Conservation (phyloP, 2,329 filamentous ascomycete species). For the Pseudofabraea citricarpa region DNA sequence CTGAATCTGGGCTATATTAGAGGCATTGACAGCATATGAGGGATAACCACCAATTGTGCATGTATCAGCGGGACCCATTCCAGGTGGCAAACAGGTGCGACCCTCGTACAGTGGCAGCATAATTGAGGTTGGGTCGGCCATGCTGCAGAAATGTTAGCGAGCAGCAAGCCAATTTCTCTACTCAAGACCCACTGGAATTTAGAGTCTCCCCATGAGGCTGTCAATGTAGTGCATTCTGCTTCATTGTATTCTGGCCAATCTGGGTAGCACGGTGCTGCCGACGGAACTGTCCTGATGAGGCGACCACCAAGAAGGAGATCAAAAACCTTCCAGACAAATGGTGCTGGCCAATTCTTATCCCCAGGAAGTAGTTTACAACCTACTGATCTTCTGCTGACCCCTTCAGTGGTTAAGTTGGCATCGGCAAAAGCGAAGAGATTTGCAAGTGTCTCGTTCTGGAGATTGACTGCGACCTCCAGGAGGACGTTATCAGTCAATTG, state of each 20-base stretch:
- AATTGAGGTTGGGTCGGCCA: slow-evolving; percentile 36
- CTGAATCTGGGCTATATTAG: slow-evolving; percentile 14
- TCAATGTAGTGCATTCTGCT: slow-evolving; percentile 28
- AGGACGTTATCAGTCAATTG: slow-evolving; percentile 17
- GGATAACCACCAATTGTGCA: slow-evolving; percentile 16
- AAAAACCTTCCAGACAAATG: slow-evolving; percentile 38
- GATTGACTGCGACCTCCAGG: not conserved
- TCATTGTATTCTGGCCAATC: slow-evolving; percentile 25
- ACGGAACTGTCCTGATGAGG: slow-evolving; percentile 38
- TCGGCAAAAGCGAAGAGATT: slow-evolving; percentile 9
- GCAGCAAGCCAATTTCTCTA: slow-evolving; percentile 19
- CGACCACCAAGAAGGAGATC: slow-evolving; percentile 38
- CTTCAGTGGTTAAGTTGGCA: slow-evolving; percentile 9
- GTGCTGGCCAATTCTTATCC: slow-evolving; percentile 40
- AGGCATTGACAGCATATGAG: slow-evolving; percentile 19
- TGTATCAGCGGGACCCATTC: slow-evolving; percentile 3
- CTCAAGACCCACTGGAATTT: slow-evolving; percentile 30
- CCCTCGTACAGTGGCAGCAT: slow-evolving; percentile 41
- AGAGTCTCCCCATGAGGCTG: slow-evolving; percentile 26
- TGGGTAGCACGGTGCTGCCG: slow-evolving; percentile 38
- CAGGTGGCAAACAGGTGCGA: slow-evolving; percentile 30
- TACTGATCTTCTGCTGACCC: not conserved
- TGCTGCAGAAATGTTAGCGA: slow-evolving; percentile 22
- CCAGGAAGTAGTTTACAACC: slow-evolving; percentile 20
- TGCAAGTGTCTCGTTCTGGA: not conserved